Base-by-base conservation (phyloP, 345 rosid species). In the Citrus australasica region DNA sequence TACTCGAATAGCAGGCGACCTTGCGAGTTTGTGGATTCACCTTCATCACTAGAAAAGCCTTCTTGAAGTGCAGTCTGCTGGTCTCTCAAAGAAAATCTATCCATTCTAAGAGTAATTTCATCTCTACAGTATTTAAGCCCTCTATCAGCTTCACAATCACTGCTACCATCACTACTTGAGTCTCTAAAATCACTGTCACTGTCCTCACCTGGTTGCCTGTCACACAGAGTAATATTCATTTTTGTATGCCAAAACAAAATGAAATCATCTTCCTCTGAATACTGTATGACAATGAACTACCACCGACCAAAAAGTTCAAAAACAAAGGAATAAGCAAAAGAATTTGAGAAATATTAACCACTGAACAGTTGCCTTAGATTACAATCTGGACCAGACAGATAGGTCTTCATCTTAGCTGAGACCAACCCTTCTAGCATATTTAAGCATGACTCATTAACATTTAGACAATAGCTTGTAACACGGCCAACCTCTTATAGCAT, bases 161-260 rank as follows among this genome's bases (percentile, higher is more conserved):
- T 85, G 86, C 94, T 88, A 79, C 89, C 90, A 80, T 94, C 97
- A 84, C 95, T 90, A 78, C 89, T 88, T 42, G 95, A 83, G 83
- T 89, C 95, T 79, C 81, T 80, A 65, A 84, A 94, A 78, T 96
- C 97, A 62, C 90, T 82, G 70, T 94, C 97, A 75, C 94, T 96
- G 42, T 91, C 97, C 69, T 91, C 95, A 67, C 87, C 92, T 61
- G 75, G 80, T 64, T 78, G 80, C 85, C 91, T 86, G 59, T 66
- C 46, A 81, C 51, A 72, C 16, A 75, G 69, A 64, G 7, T 24
- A 70, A 78, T 59, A 16, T 46, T 69, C 13, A 48, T 69, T 71
- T 59, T 33, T 21, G 22, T 11, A 60, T 35, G 67, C 76, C 46
- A 71, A 71, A 75, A 56, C 33, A 55, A 74, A 78, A 68, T 6